Base-by-base conservation (phyloP, 768 basidiomycete species). In the Lactifluus piperatus region DNA sequence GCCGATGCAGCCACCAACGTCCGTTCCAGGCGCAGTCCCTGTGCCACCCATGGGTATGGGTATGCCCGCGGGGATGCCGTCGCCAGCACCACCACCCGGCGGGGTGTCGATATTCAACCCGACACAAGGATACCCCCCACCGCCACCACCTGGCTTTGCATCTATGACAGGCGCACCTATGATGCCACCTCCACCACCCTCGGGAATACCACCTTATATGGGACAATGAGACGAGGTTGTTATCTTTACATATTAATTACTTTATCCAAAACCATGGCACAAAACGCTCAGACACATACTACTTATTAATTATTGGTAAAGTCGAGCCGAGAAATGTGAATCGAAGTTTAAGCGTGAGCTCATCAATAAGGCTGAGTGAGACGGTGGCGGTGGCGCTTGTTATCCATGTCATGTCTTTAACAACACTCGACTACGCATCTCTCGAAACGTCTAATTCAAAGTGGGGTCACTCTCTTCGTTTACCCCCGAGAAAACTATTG, bases 121-220 rank as follows among this genome's bases (percentile, higher is more conserved):
- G 5, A 67, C 68, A 47, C 75, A 76, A 20, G 71, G 75, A n/a
- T 79, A 76, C 53, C 80, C 82, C 2, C 85, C 84, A 3, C 85
- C 82, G 0, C 84, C 85, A 1, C 82, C 83, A 10, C 77, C 83
- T 65, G 87, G 86, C 4, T 89, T 85, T 69, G 76, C 79, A 50
- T 70, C 67, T 13, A 59, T 59, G 9, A 70, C 65, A 72, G 77
- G 77, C 4, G 71, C 71, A 66, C 74, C 71, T 67, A 66, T 73
- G 67, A 66, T 67, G 50, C 72, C 77, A 70, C 69, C 77, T 30
- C 79, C 81, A 34, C 79, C 78, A 11, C 48, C 29, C 20, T 32
- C 47, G 24, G 47, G 52, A 7, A 41, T 59, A 9, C 51, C 62
- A 26, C 36, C 47, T 6, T 63, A 56, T 45, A 49, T 63, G 39